Percentiles rank a stretch among this genome's conserved stretches.
phyloP scores from a whole-genome alignment of 2,329 filamentous ascomycete genomes.

The Aureobasidium sp. region DNA sequence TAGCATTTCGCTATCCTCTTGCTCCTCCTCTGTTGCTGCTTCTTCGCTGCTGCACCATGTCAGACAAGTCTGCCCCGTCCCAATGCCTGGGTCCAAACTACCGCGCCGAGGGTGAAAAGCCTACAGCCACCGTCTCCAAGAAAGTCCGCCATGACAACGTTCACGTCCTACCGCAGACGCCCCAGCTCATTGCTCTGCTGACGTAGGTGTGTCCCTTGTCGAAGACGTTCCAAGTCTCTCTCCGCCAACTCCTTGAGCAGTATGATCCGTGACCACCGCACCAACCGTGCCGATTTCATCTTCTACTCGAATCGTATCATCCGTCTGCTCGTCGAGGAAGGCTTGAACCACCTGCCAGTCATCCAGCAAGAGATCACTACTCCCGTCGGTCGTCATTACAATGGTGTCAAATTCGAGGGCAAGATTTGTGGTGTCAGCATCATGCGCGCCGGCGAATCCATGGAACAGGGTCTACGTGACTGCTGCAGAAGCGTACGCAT shows the following conservation, averaged over 20 bases:
- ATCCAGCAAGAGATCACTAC: slow-evolving; percentile 84
- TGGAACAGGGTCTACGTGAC: slow-evolving; percentile 94
- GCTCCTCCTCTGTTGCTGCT: background rate
- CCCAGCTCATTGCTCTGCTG: slow-evolving; percentile 91
- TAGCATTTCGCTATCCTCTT: background rate
- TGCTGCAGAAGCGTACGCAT: slow-evolving; percentile 98
- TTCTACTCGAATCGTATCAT: slow-evolving; percentile 99
- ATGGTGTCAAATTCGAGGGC: slow-evolving; percentile 88
- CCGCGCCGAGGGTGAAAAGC: slow-evolving; percentile 62
- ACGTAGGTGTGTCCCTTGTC: slow-evolving; percentile 58
- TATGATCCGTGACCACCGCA: slow-evolving; percentile 90
- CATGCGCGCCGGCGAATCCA: slow-evolving; percentile 95
- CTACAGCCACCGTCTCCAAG: slow-evolving; percentile 80
- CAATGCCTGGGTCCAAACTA: slow-evolving; percentile 74
- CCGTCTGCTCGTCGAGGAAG: slow-evolving; percentile 90
- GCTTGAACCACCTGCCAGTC: slow-evolving; percentile 90
- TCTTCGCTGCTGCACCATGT: background rate
- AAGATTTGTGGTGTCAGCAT: slow-evolving; percentile 99
- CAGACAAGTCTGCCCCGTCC: slow-evolving; percentile 25
- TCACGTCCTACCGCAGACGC: slow-evolving; percentile 81
- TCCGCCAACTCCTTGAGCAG: slow-evolving; percentile 37
- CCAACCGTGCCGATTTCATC: slow-evolving; percentile 90
- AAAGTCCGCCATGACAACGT: slow-evolving; percentile 77
- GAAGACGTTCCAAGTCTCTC: background rate
- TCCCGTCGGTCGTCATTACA: slow-evolving; percentile 78